These are phyloP conservation scores for Venturia carpophila DNA, from an alignment of 2,329 filamentous ascomycete genomes.

Conservation along the genomic window DNA sequence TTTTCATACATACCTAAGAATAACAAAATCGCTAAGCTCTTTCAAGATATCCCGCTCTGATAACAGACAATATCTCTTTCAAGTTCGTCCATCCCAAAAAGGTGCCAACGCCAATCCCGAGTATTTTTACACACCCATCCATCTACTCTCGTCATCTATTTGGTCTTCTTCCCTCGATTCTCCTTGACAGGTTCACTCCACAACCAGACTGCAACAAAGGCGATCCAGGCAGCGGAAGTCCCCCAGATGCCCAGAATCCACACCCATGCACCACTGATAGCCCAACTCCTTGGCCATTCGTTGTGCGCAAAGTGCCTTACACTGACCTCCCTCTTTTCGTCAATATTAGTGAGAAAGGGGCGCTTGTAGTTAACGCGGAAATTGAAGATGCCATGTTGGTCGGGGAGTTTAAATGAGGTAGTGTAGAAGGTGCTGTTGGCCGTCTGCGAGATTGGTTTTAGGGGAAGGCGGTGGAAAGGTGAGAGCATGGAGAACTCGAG, in stretches of 20 bases:
- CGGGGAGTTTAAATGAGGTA: slow-evolving; percentile 71
- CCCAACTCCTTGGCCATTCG: slow-evolving; percentile 87
- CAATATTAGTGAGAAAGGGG: slow-evolving; percentile 78
- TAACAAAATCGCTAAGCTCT: slow-evolving; percentile 6
- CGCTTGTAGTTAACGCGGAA: slow-evolving; percentile 97
- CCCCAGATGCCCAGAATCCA: slow-evolving; percentile 85
- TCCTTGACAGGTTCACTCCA: slow-evolving; percentile 57
- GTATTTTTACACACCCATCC: slow-evolving; percentile 6
- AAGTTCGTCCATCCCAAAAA: neutral
- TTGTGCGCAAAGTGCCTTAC: slow-evolving; percentile 96
- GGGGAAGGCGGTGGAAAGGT: slow-evolving; percentile 82
- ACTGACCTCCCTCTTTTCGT: slow-evolving; percentile 91
- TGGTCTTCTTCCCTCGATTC: slow-evolving; percentile 42
- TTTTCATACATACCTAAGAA: neutral
- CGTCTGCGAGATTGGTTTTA: slow-evolving; percentile 49
- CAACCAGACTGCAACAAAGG: slow-evolving; percentile 82
- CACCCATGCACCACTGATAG: slow-evolving; percentile 85
- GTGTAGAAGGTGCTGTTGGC: slow-evolving; percentile 65
- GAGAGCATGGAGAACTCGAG: slow-evolving; percentile 99
- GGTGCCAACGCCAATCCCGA: neutral
- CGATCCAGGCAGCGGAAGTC: slow-evolving; percentile 76
- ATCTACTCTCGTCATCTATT: slow-evolving; percentile 25
- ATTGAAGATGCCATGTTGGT: slow-evolving; percentile 99
- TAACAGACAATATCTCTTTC: neutral
- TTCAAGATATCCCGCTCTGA: slow-evolving; percentile 5